These are phyloP conservation scores for Hsuehochloa calcarea DNA, from an alignment of 176 grass and related monocot species.

Conservation along the genomic window DNA sequence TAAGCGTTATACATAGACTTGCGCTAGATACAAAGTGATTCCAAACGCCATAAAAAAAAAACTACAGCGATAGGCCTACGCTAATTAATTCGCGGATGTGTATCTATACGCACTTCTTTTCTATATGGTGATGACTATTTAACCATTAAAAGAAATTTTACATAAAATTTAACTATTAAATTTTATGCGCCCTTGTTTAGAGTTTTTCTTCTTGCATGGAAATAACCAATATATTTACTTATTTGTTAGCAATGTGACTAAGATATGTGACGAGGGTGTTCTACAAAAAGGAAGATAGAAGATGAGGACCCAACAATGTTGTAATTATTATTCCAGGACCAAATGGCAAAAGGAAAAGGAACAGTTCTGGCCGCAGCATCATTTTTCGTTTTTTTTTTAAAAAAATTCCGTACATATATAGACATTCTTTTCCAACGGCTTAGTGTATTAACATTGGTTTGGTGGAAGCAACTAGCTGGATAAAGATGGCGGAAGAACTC, in stretches of 20 bases:
- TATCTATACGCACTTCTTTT: neutral
- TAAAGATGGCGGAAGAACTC: neutral
- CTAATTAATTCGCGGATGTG: neutral
- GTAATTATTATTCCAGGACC: neutral
- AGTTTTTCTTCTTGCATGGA: neutral
- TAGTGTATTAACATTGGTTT: conserved; percentile 25
- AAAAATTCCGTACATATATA: neutral
- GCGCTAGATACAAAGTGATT: neutral
- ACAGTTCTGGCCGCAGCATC: neutral
- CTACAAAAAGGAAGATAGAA: neutral
- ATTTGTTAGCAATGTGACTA: neutral
- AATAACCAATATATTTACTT: neutral
- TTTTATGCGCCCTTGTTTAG: no score
- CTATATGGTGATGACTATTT: neutral
- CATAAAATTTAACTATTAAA: neutral
- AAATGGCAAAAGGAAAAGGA: neutral
- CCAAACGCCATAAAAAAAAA: neutral
- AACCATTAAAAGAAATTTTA: neutral
- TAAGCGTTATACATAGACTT: neutral
- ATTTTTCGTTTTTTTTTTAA: neutral
- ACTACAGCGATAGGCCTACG: neutral
- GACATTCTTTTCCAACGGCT: neutral
- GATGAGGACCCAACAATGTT: neutral
- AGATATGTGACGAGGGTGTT: neutral
- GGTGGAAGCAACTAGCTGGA: neutral